Evolutionary conservation across 2,329 filamentous ascomycete genomes (phyloP).

Genomic region (Stagonosporopsis vannaccii): DNA sequence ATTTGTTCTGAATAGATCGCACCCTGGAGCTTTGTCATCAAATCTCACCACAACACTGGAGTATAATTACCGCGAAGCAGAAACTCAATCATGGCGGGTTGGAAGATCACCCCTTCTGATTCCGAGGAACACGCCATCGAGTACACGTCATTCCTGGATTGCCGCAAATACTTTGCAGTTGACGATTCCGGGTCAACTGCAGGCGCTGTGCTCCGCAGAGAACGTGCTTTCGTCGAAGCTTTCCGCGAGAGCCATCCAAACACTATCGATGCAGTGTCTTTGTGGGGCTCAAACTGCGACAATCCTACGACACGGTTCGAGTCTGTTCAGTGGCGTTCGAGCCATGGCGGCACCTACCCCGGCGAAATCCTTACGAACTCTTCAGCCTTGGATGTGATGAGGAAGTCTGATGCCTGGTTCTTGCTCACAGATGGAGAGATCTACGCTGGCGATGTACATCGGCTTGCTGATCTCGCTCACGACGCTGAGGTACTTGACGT

Average conservation of each 20-base stretch:
- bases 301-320: slow-evolving; percentile 19
- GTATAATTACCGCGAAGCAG: not conserved
- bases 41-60: not conserved
- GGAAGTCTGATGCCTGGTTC: slow-evolving; percentile 39
- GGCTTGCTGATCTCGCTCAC: slow-evolving; percentile 29
- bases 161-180: slow-evolving; percentile 43
- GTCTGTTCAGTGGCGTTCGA: slow-evolving; percentile 21
- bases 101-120: slow-evolving; percentile 23
- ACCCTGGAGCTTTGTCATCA: not conserved
- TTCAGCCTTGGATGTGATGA: slow-evolving; percentile 27
- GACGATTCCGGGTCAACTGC: slow-evolving; percentile 43
- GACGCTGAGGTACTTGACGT: slow-evolving; percentile 27
- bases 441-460: slow-evolving; percentile 26
- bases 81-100: slow-evolving; percentile 19
- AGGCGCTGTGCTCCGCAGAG: slow-evolving; percentile 23
- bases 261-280: slow-evolving; percentile 22
- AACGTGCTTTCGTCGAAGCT: slow-evolving; percentile 28
- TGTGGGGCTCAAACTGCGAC: slow-evolving; percentile 33
- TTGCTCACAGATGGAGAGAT: slow-evolving; percentile 45
- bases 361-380: slow-evolving; percentile 28
- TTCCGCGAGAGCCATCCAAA: slow-evolving; percentile 19
- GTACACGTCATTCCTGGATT: slow-evolving; percentile 19
- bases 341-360: slow-evolving; percentile 29
- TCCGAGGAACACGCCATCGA: slow-evolving; percentile 13
- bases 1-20: not conserved